phyloP scores from a whole-genome alignment of 176 grass and related monocot genomes.

The Melocanna baccifera region DNA sequence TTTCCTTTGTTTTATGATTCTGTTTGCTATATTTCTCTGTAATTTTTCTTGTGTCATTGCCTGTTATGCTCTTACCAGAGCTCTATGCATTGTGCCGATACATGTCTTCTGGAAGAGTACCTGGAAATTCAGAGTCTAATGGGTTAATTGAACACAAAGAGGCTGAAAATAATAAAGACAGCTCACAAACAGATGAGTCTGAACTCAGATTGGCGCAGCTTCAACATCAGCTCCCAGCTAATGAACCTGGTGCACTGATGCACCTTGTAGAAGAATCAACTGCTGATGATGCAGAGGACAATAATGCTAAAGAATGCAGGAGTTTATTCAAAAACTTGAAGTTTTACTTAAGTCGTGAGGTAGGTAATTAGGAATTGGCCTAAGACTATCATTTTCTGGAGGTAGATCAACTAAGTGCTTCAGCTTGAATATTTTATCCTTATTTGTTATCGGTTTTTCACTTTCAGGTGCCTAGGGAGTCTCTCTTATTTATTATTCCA shows the following conservation, averaged over 20 bases:
- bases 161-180: constrained; percentile 35
- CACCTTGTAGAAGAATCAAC: constrained; percentile 79
- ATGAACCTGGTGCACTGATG: constrained; percentile 95
- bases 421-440: background rate
- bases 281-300: constrained; percentile 52
- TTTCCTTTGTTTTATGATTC: background rate
- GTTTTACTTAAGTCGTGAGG: constrained; percentile 93
- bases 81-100: constrained; percentile 89
- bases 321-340: constrained; percentile 85
- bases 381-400: background rate
- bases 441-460: background rate
- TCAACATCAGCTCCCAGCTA: constrained; percentile 81
- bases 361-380: constrained; percentile 14
- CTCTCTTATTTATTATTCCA: constrained; percentile 83
- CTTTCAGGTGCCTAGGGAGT: constrained; percentile 89
- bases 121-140: constrained; percentile 36
- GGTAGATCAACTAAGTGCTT: background rate
- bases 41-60: background rate
- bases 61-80: constrained; percentile 47
- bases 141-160: constrained; percentile 41
- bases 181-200: constrained; percentile 58
- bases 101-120: constrained; percentile 50
- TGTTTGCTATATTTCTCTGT: background rate
- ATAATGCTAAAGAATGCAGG: constrained; percentile 66
- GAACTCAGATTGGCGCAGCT: constrained; percentile 90